phyloP scores from a whole-genome alignment of 805 yeast species.

The Candida silvatica region DNA sequence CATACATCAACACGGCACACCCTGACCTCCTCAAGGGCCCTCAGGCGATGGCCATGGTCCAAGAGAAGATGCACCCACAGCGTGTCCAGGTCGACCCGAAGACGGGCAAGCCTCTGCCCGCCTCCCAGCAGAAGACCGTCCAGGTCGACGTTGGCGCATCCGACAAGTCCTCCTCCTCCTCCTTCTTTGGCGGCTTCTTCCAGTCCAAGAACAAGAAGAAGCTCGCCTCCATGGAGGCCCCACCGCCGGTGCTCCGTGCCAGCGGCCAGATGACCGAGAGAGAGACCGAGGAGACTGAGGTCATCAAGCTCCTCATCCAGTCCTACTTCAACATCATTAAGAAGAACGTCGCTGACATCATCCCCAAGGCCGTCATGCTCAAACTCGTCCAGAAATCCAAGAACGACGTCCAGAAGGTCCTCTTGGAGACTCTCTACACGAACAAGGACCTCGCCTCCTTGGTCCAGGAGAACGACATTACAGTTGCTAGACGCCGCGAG shows the following conservation, averaged over 20 bases:
- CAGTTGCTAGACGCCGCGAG: slow-evolving; percentile 91
- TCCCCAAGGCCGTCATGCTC: slow-evolving; percentile 93
- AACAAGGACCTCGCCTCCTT: slow-evolving; percentile 64
- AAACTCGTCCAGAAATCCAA: slow-evolving; percentile 80
- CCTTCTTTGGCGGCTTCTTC: slow-evolving; percentile 95
- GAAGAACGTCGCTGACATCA: slow-evolving; percentile 85
- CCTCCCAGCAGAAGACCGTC: slow-evolving; percentile 19
- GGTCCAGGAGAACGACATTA: slow-evolving; percentile 86
- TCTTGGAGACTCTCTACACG: slow-evolving; percentile 79
- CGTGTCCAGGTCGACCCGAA: slow-evolving; percentile 79
- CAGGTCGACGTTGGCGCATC: slow-evolving; percentile 25
- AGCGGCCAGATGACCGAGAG: slow-evolving; percentile 90
- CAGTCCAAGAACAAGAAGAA: slow-evolving; percentile 88
- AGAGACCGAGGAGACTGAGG: slow-evolving; percentile 95
- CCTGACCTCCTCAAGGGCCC: slow-evolving; percentile 94
- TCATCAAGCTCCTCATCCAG: slow-evolving; percentile 81
- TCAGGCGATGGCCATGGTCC: slow-evolving; percentile 88
- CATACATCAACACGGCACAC: slow-evolving; percentile 95
- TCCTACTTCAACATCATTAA: slow-evolving; percentile 91
- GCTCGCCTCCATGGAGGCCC: slow-evolving; percentile 93
- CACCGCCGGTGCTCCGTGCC: slow-evolving; percentile 91
- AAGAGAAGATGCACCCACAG: slow-evolving; percentile 69
- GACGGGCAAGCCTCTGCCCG: slow-evolving; percentile 71
- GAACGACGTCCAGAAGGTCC: slow-evolving; percentile 82
- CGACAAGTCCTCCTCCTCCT: slow-evolving; percentile 42